Conservation (phyloP, 306 rosid genomes). For the Macrotyloma uniflorum region DNA sequence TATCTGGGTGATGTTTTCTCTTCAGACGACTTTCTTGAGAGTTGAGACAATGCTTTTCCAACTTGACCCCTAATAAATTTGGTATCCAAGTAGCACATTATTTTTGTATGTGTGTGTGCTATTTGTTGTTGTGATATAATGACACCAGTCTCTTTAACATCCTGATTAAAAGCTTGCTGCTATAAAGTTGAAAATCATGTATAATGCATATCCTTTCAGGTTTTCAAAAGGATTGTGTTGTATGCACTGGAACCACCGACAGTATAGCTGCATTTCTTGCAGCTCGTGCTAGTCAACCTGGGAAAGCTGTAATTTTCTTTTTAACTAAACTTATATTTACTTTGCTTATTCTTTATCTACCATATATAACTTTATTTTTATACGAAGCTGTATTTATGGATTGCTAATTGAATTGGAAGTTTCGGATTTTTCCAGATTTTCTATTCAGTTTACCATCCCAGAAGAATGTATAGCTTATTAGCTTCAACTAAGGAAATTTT, state of each 20-base stretch:
- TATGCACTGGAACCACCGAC: constrained; percentile 93
- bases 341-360: not conserved
- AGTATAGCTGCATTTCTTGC: constrained; percentile 97
- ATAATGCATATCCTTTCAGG: constrained; percentile 53
- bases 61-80: constrained; percentile 16
- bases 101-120: not conserved
- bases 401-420: constrained; percentile 1
- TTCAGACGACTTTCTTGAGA: not conserved
- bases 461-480: not conserved
- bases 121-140: not conserved
- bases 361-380: not conserved
- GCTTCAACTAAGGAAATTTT: not conserved
- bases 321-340: constrained; percentile 12
- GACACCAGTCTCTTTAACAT: constrained; percentile 12
- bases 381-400: not conserved
- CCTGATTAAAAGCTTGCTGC: constrained; percentile 1
- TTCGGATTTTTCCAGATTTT: not conserved
- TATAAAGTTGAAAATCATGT: constrained; percentile 25
- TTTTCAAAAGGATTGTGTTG: constrained; percentile 72
- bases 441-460: not conserved
- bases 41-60: constrained; percentile 5
- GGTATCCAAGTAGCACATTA: constrained; percentile 1
- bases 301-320: constrained; percentile 71
- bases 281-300: constrained; percentile 80
- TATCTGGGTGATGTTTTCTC: not conserved